Evolutionary conservation across 73 alveolate genomes (phyloP), one percentile per base, ranked within the genome.

Genomic region (Paramecium tetraurelia): DNA sequence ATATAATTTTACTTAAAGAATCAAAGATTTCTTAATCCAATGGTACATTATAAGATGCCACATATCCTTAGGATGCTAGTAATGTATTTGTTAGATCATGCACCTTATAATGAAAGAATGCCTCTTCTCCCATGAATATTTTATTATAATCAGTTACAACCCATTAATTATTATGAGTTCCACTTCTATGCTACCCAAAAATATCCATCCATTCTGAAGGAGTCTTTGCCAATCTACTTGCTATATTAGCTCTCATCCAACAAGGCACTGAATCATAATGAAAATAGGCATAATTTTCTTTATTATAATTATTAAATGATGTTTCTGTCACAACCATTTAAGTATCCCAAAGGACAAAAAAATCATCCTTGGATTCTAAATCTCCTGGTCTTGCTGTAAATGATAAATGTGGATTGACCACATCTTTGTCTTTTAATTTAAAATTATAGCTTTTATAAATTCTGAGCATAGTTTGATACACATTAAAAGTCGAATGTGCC

Each of bases 101-200:
- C 18, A 77, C 88, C 14, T 86, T 20, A 48, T 86, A 68, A 12
- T 59, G 43, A 44, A 29, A 86, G 43, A 86, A 86, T 1, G 93
- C 84, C 63, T 86, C 93, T 63, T 86, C 89, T 12, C 43, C 53
- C 77, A 86, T 63, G 22, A 72, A 86, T 21, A 63, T 77, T 18
- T 86, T 35, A 3, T 40, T 59, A 21, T 41, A 86, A 86, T 86
- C 87, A 29, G 70, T 77, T 9, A 86, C 88, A 7, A 86, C 35
- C 93, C 93, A 86, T 63, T 68, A 86, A 43, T 86, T 86, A 86
- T 86, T 86, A 44, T 86, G 89, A 31, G 93, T 86, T 58, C 93
- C 93, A 86, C 93, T 86, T 40, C 89, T 86, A 59, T 59, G 24
- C 16, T 6, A 16, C 4, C 44, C 36, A 31, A 86, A 86, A n/a